Conservation (phyloP, 2,329 filamentous ascomycete genomes). For the Lasiodiplodia gonubiensis region DNA sequence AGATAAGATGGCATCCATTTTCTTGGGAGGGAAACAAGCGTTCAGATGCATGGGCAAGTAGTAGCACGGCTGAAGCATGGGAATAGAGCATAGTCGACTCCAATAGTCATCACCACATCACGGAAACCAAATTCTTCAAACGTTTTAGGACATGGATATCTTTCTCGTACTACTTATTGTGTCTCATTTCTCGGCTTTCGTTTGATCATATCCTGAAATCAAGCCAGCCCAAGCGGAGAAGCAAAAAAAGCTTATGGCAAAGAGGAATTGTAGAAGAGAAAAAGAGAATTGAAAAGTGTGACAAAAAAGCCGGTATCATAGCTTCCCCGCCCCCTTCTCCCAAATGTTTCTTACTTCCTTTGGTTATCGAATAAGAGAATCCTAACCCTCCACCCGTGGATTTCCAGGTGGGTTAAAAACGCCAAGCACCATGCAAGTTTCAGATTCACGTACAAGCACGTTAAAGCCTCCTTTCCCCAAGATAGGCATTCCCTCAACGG, state of each 20-base stretch:
- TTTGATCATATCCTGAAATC: neutral
- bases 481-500: neutral
- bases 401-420: constrained; percentile 4
- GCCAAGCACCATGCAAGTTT: constrained; percentile 20
- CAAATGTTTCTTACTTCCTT: neutral
- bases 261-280: neutral
- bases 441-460: neutral
- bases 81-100: neutral
- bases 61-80: neutral
- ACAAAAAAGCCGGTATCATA: constrained; percentile 9
- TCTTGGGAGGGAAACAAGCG: neutral
- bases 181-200: neutral
- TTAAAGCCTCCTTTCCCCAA: neutral
- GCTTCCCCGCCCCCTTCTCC: neutral
- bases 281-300: neutral
- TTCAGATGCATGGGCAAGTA: neutral
- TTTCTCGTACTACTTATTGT: neutral
- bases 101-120: neutral
- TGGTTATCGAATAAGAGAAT: neutral
- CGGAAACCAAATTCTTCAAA: neutral
- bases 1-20: neutral
- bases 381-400: neutral
- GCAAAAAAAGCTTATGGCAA: neutral
- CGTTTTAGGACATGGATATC: neutral
- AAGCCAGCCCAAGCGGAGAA: neutral